Conservation (phyloP, 2,329 filamentous ascomycete species). For the Talaromyces amestolkiae region DNA sequence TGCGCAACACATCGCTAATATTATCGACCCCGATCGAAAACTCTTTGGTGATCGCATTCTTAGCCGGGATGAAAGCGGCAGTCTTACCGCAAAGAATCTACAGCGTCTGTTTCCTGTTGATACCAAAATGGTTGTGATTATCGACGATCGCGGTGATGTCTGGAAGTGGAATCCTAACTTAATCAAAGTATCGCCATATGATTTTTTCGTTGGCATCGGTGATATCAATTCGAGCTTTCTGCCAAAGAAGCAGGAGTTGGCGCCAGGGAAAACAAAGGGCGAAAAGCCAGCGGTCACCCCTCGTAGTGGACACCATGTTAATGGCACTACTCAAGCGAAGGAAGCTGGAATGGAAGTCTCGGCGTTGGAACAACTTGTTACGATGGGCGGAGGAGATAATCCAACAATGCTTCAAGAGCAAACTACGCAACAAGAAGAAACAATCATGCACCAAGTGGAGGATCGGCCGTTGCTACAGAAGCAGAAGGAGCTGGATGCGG, state of each 20-base stretch:
- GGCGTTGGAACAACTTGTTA: constrained; percentile 71
- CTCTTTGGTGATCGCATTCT: constrained; percentile 93
- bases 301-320: constrained; percentile 30
- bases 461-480: constrained; percentile 87
- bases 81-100: constrained; percentile 83
- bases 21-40: constrained; percentile 85
- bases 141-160: constrained; percentile 93
- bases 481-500: constrained; percentile 85
- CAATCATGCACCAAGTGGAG: constrained; percentile 81
- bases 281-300: constrained; percentile 23
- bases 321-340: constrained; percentile 31
- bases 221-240: constrained; percentile 98
- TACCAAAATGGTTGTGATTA: constrained; percentile 98
- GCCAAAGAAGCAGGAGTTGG: constrained; percentile 65
- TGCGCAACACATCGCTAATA: constrained; percentile 82
- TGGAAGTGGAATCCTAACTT: constrained; percentile 93
- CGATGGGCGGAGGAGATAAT: constrained; percentile 70
- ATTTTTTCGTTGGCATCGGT: constrained; percentile 96
- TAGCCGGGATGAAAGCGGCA: constrained; percentile 95
- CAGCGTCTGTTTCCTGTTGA: constrained; percentile 92
- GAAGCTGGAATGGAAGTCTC: constrained; percentile 44
- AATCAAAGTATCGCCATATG: constrained; percentile 91
- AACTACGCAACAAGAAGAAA: constrained; percentile 79
- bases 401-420: constrained; percentile 69
- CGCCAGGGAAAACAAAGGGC: constrained; percentile 35